Conservation (phyloP, 139 green algal species). For the Tetraselmis chui region DNA sequence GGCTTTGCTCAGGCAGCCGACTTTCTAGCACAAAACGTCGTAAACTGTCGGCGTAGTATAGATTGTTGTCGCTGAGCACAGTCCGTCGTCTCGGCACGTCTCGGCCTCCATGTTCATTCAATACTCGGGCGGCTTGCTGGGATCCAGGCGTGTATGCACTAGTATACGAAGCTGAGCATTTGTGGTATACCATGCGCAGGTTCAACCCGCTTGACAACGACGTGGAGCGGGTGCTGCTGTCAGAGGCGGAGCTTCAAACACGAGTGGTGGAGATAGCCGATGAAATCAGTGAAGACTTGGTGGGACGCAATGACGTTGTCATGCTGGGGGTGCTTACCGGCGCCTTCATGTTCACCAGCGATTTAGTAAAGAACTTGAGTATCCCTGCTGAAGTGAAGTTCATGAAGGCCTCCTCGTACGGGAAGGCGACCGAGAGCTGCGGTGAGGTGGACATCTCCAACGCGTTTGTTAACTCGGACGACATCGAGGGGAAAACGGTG, state of each 20-base stretch:
- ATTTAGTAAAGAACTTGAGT: background rate
- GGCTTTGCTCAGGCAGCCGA: too few relatives aligned
- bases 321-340: slow-evolving; percentile 44
- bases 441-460: slow-evolving; percentile 26
- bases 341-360: slow-evolving; percentile 49
- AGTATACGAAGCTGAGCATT: too few relatives aligned
- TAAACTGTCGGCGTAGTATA: too few relatives aligned
- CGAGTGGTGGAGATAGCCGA: slow-evolving; percentile 33
- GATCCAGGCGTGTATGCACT: too few relatives aligned
- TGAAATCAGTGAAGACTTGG: slow-evolving; percentile 31
- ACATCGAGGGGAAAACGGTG: slow-evolving; percentile 24
- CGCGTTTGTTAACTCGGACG: slow-evolving; percentile 4
- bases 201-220: background rate
- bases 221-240: slow-evolving; percentile 32
- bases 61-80: too few relatives aligned
- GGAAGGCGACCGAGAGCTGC: slow-evolving; percentile 12
- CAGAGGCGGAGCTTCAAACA: slow-evolving; percentile 14
- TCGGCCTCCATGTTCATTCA: too few relatives aligned
- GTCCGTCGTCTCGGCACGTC: too few relatives aligned
- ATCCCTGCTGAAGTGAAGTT: slow-evolving; percentile 39
- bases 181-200: too few relatives aligned
- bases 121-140: too few relatives aligned
- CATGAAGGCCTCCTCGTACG: slow-evolving; percentile 37
- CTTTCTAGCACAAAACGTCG: too few relatives aligned
- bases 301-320: slow-evolving; percentile 30